Percentiles rank a stretch among this genome's conserved stretches.
phyloP scores from a whole-genome alignment of 176 grass and related monocot species.

The Oryza meyeriana region DNA sequence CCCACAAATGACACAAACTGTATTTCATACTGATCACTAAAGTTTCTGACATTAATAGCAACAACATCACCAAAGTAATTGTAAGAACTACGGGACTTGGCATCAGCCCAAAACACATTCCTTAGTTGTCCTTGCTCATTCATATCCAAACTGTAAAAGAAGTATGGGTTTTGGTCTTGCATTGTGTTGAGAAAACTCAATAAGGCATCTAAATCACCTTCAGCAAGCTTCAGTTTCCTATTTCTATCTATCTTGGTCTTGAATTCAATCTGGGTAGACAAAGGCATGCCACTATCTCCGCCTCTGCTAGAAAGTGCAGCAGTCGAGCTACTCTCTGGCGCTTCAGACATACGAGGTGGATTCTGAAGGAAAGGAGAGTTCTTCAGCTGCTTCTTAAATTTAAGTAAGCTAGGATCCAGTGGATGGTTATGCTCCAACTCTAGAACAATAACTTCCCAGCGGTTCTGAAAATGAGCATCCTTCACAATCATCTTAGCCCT shows the following conservation, averaged over 20 bases:
- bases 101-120: conserved; percentile 82
- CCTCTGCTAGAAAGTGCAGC: conserved; percentile 20
- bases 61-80: conserved; percentile 78
- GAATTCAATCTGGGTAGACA: conserved; percentile 44
- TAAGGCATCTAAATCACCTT: conserved; percentile 74
- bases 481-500: conserved; percentile 92
- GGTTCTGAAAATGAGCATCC: conserved; percentile 81
- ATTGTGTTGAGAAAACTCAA: conserved; percentile 65
- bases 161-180: conserved; percentile 72
- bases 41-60: conserved; percentile 60
- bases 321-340: conserved; percentile 28
- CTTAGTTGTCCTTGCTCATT: conserved; percentile 83
- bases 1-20: conserved; percentile 71
- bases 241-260: conserved; percentile 57
- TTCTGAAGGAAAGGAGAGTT: conserved; percentile 54
- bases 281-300: conserved; percentile 29
- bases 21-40: conserved; percentile 59
- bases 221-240: conserved; percentile 60
- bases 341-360: conserved; percentile 31
- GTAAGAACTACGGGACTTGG: conserved; percentile 68
- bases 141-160: conserved; percentile 77
- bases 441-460: conserved; percentile 77
- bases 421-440: conserved; percentile 83
- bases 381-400: conserved; percentile 70
- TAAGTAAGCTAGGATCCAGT: conserved; percentile 62